Conservation (phyloP, 257 asterid genomes). For the Verbascum thapsus region DNA sequence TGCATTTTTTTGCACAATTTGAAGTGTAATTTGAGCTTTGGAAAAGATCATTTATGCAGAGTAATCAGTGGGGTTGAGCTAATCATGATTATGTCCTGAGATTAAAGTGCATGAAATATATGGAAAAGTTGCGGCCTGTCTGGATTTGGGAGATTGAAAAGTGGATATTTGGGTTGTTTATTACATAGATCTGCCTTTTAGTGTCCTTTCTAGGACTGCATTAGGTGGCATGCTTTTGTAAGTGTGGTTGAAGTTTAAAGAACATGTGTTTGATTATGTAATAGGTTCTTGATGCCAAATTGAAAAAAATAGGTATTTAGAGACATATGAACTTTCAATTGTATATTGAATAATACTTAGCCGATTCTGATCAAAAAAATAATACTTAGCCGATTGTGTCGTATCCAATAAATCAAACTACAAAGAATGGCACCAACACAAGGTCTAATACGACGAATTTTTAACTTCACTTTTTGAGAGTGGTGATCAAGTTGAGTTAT, state of each 20-base stretch:
- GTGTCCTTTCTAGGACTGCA: slow-evolving; percentile 35
- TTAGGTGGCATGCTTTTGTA: slow-evolving; percentile 60
- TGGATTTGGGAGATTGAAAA: slow-evolving; percentile 37
- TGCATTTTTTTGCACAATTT: slow-evolving; percentile 47
- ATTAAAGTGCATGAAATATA: slow-evolving; percentile 30
- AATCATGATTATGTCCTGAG: slow-evolving; percentile 54
- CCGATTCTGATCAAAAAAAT: too few species aligned
- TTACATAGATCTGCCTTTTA: slow-evolving; percentile 37
- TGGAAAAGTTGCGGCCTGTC: slow-evolving; percentile 37
- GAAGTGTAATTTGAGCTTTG: slow-evolving; percentile 33
- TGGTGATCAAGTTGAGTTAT: too few species aligned
- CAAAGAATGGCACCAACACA: too few species aligned
- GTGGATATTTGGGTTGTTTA: slow-evolving; percentile 39
- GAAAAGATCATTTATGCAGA: slow-evolving; percentile 42
- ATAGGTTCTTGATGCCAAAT: not conserved
- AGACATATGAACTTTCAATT: too few species aligned
- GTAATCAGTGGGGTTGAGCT: slow-evolving; percentile 42
- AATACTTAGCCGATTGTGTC: too few species aligned
- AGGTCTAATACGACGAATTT: too few species aligned
- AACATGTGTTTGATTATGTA: slow-evolving; percentile 18
- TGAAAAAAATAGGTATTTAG: too few species aligned
- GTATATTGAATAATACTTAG: too few species aligned
- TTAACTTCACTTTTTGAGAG: too few species aligned
- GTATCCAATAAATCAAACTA: too few species aligned
- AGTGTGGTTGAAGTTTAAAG: slow-evolving; percentile 49